Evolutionary conservation across 1,139 yeast species (phyloP), one percentile per base, ranked within the genome.

Genomic region (Yamadazyma jaroonii): DNA sequence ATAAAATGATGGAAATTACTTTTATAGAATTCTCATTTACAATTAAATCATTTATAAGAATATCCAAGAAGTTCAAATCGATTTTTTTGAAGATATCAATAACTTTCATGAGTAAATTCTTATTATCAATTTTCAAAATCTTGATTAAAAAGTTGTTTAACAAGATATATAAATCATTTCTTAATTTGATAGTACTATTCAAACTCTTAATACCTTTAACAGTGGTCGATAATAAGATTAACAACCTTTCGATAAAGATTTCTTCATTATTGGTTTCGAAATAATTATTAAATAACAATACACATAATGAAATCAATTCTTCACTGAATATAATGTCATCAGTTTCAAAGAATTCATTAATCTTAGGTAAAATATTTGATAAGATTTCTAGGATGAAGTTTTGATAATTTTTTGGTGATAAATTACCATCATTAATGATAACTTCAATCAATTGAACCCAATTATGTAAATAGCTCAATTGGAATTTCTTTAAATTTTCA

Each of bases 361-460:
- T 77, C 51, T 81, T 84, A 1, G 96, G 96, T 20, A 87, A 69
- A 12, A 87, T 70, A 8, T 77, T 68, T 50, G 88, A 94, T 48
- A 89, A 79, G 3, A 86, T 78, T 50, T 85, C 95, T 27, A 87
- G 61, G 38, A 88, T 79, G 49, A 90, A 84, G 34, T 79, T 76
- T 0, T 77, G 67, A 24, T 48, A 45, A 37, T 81, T 69, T 20
- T 42, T 46, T 23, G 53, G 52, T 7, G 60, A 48, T 20, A 60
- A 44, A 17, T 64, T 64, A n/a, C 57, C 62, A 52, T 84, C 92
- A 13, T 79, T 70, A 6, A 86, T 79, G 34, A 88, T 61, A 3
- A 88, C 79, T 45, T 87, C 86, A 26, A 87, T 80, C 37, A 89
- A 61, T 48, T 83, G 84, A 25, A 84, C 81, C 97, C 97, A 90